Conservation (phyloP, 441 rosid genomes). For the Populus hybrid region DNA sequence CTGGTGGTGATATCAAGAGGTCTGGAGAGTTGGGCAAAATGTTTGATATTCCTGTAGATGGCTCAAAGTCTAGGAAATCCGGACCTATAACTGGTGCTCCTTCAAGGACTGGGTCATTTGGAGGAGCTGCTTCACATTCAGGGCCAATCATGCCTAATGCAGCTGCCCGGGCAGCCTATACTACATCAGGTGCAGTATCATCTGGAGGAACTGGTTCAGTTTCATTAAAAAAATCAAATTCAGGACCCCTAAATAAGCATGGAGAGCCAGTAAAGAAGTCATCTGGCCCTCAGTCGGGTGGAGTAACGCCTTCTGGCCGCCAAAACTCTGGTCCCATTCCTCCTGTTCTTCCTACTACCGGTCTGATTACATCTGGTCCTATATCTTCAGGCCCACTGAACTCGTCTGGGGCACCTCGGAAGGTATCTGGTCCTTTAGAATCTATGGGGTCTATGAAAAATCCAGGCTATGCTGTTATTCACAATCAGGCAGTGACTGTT, state of each 20-base stretch:
- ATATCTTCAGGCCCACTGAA: no score
- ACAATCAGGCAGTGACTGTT: conserved; percentile 68
- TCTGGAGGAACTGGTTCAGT: conserved; percentile 65
- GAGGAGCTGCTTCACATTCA: conserved; percentile 80
- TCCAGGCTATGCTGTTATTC: conserved; percentile 55
- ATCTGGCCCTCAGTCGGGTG: conserved; percentile 95
- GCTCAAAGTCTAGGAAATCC: conserved; percentile 91
- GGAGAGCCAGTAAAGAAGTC: conserved; percentile 88
- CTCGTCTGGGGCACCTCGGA: no score
- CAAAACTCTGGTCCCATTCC: conserved; percentile 93
- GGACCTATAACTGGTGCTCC: conserved; percentile 87
- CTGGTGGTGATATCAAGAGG: no score
- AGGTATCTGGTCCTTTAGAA: no score
- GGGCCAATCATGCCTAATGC: conserved; percentile 75
- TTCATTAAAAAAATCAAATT: conserved; percentile 81
- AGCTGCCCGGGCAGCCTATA: conserved; percentile 42
- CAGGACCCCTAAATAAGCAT: conserved; percentile 90
- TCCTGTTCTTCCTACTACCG: conserved; percentile 84
- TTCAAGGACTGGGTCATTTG: conserved; percentile 90
- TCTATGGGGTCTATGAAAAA: neutral
- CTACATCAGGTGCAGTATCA: conserved; percentile 39
- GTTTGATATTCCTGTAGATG: conserved; percentile 45
- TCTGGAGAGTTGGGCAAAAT: no score
- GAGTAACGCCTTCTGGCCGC: conserved; percentile 66
- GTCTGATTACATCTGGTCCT: conserved; percentile 14